Percentiles rank a stretch among this genome's conserved stretches.
phyloP scores from a whole-genome alignment of 1,284 basidiomycete genomes.

The Ganoderma lingzhi region DNA sequence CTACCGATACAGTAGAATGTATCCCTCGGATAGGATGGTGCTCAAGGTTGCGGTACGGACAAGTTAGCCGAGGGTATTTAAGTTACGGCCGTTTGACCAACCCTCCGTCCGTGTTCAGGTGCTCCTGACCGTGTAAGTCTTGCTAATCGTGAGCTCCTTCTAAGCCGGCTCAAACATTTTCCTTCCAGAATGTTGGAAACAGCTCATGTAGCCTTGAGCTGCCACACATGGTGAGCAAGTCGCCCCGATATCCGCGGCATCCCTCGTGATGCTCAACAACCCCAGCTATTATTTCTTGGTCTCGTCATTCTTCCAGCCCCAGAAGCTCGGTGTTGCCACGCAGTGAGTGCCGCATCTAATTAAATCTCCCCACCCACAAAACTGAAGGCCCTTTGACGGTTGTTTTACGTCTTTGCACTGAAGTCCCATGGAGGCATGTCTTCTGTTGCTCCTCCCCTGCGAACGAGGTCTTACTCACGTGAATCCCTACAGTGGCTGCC shows the following conservation, averaged over 20 bases:
- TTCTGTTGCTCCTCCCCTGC: neutral
- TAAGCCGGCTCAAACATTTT: neutral
- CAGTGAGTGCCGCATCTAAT: neutral
- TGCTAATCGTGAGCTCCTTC: neutral
- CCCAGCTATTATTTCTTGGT: neutral
- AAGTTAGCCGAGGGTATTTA: neutral
- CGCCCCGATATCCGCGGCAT: too few species aligned
- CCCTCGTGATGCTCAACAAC: neutral
- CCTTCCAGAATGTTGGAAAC: neutral
- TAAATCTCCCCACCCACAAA: neutral
- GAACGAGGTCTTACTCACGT: neutral
- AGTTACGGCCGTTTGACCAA: neutral
- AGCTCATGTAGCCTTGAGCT: neutral
- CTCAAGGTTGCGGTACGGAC: neutral
- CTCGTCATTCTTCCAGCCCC: neutral
- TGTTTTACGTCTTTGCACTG: neutral
- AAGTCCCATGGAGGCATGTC: constrained; percentile 1
- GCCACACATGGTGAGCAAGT: neutral
- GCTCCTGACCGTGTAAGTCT: neutral
- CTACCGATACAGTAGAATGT: neutral
- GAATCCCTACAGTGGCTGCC: neutral
- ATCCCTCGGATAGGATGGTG: neutral
- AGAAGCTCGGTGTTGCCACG: neutral
- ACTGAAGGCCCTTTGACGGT: neutral
- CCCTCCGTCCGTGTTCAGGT: neutral